These are phyloP conservation scores for Suillus paluster DNA, from an alignment of 768 basidiomycete species.

Conservation along the genomic window DNA sequence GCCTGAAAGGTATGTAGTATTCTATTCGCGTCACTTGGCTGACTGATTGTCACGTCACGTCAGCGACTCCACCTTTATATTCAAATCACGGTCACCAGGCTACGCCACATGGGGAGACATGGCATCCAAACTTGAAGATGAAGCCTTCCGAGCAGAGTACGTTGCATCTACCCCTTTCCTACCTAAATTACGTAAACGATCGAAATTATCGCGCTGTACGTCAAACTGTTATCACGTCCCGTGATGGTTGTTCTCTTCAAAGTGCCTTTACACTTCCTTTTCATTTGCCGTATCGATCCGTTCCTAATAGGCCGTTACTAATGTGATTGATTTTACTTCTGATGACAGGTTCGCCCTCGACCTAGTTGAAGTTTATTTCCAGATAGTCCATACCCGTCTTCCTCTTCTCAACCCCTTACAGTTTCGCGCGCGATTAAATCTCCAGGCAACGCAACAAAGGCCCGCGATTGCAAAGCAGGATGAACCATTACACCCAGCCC, in stretches of 20 bases:
- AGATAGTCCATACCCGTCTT: constrained; percentile 86
- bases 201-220: constrained; percentile 26
- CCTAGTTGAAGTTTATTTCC: constrained; percentile 94
- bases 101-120: constrained; percentile 79
- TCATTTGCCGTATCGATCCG: constrained; percentile 33
- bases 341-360: constrained; percentile 81
- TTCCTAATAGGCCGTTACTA: constrained; percentile 15
- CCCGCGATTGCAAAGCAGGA: constrained; percentile 33
- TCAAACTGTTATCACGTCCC: constrained; percentile 21
- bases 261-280: constrained; percentile 21
- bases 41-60: constrained; percentile 17
- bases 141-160: constrained; percentile 82
- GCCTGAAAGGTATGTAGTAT: constrained; percentile 57
- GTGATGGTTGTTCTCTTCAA: constrained; percentile 25
- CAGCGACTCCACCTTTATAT: constrained; percentile 44
- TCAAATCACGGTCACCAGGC: constrained; percentile 45
- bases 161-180: constrained; percentile 46
- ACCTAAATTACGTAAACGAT: constrained; percentile 35
- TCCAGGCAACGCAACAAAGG: constrained; percentile 36
- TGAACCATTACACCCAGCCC: constrained; percentile 64
- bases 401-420: constrained; percentile 85
- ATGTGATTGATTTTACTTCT: constrained; percentile 15
- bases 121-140: constrained; percentile 71
- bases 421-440: constrained; percentile 73
- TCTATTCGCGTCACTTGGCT: constrained; percentile 17